Evolutionary conservation across 495 filamentous ascomycete genomes (phyloP), one percentile per base, ranked within the genome.

Genomic region (Trypethelium eluteriae): DNA sequence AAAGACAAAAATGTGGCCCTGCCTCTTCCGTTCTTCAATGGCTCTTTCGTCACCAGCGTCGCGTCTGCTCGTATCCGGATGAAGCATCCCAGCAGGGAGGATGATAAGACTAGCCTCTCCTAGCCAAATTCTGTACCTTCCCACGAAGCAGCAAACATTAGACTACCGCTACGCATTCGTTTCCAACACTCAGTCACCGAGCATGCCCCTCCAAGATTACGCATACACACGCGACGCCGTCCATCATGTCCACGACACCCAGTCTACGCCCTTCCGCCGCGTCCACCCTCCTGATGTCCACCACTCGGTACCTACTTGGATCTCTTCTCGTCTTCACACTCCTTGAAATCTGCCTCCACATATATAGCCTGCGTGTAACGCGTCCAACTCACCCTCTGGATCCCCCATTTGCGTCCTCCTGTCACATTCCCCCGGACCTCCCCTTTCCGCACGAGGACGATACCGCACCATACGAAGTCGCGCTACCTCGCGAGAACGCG

Each of bases 401-500:
- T 35, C 14, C 39, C 16, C 63, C 63, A 14, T 65, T 65, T 35
- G 39, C 63, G 3, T n/a, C 39, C 39, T 5, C 14, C 49, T 65
- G 63, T 44, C 39, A 2, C 14, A 12, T 56, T 25, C 44, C 36
- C 49, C 39, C 39, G 0, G 36, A 14, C 39, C 1, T 3, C 5
- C 35, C 36, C 63, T 49, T 53, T 1, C 5, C 36, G 9, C 46
- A 41, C 16, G 49, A 49, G 1, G n/a, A n/a, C 12, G 4, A 10
- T 34, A 34, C 39, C 5, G 10, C 63, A 7, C 41, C 63, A 1
- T 4, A 16, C 41, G 63, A 53, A 44, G 80, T 81, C 11, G 74
- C 76, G 6, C 86, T 85, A 39, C 82, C 85, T 46, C 87, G 87
- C 66, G 88, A 93, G 79, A 98, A 98, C 75, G 93, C 93, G 38